Evolutionary conservation across 306 rosid species (phyloP).

Genomic region (Prunus mongolica): DNA sequence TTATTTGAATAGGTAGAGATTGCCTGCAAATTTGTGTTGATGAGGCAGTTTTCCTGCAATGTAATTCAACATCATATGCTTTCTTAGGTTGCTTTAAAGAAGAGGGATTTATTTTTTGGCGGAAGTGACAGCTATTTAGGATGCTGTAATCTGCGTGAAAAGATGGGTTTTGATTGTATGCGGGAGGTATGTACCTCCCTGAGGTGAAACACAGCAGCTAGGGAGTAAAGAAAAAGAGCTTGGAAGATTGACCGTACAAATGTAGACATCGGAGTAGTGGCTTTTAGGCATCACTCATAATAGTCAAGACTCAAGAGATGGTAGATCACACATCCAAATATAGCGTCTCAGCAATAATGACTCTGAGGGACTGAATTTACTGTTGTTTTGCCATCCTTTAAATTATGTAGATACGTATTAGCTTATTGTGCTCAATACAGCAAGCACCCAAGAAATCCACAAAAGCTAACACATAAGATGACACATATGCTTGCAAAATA

Average conservation of each 20-base stretch:
- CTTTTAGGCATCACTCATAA: too few species aligned
- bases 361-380: too few species aligned
- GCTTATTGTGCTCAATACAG: too few species aligned
- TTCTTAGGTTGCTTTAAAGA: background rate
- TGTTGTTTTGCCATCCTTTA: too few species aligned
- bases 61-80: background rate
- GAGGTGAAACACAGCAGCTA: background rate
- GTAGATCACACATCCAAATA: too few species aligned
- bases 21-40: background rate
- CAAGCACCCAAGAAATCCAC: too few species aligned
- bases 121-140: background rate
- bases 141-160: background rate
- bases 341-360: too few species aligned
- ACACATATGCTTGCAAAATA: too few species aligned
- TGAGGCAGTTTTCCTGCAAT: background rate
- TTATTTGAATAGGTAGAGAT: background rate
- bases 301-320: too few species aligned
- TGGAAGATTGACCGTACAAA: background rate
- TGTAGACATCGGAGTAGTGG: too few species aligned
- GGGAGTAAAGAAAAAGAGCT: background rate
- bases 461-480: too few species aligned
- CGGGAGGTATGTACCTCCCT: background rate
- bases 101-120: fast-evolving
- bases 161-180: background rate
- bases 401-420: too few species aligned